These are phyloP conservation scores for Candida bentonensis DNA, from an alignment of 805 yeast genomes.

Conservation along the genomic window DNA sequence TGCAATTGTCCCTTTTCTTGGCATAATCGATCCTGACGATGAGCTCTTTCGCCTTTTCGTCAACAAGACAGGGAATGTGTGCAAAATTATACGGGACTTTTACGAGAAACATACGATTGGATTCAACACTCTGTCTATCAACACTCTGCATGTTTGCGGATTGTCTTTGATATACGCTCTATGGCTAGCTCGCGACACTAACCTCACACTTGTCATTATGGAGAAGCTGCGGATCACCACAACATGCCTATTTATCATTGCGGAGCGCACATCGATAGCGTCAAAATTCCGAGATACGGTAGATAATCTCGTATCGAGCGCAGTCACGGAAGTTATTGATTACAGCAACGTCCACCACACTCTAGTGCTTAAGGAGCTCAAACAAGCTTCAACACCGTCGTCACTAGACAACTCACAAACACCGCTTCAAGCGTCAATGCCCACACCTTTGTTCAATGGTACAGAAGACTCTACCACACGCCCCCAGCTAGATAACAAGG, in stretches of 20 bases:
- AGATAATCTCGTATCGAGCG: not conserved
- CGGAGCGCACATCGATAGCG: not conserved
- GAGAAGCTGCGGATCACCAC: not conserved
- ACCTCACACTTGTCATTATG: not conserved
- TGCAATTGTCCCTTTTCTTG: not conserved
- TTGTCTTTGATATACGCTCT: not conserved
- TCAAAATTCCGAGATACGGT: not conserved
- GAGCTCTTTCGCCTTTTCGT: not conserved
- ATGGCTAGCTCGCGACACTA: not conserved
- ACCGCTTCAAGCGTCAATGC: not conserved
- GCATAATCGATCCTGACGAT: not conserved
- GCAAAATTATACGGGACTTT: not conserved
- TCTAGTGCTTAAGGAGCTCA: not conserved
- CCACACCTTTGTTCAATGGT: not conserved
- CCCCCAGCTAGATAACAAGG: not conserved
- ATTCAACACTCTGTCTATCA: not conserved
- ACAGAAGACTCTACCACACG: not conserved
- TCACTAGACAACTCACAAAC: too few relatives aligned
- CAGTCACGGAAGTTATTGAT: not conserved
- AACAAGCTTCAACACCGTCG: too few relatives aligned
- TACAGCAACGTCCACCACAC: not conserved
- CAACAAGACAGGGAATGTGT: not conserved
- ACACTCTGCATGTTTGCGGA: not conserved
- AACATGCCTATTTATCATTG: not conserved
- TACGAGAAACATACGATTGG: not conserved